Percentiles rank a stretch among this genome's conserved stretches.
Conservation (phyloP, 2,329 filamentous ascomycete species). For the Microsporum audouinii region DNA sequence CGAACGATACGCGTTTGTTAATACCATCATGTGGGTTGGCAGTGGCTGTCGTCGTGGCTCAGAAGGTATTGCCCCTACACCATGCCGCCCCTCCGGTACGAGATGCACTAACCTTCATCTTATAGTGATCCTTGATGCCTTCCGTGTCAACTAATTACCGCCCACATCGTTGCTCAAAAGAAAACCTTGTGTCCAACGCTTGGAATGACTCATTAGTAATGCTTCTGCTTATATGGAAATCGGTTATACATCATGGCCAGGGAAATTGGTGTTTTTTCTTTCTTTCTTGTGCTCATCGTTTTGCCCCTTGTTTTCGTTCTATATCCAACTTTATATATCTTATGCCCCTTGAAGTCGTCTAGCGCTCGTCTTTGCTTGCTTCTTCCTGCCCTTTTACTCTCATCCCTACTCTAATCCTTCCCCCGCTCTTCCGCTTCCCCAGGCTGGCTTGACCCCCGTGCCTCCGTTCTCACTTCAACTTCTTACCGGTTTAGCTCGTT, state of each 20-base stretch:
- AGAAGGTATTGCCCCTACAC: slow-evolving; percentile 29
- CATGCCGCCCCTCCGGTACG: neutral
- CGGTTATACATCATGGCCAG: neutral
- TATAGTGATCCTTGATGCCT: slow-evolving; percentile 28
- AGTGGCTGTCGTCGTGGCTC: slow-evolving; percentile 37
- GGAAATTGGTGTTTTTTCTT: slow-evolving; percentile 4
- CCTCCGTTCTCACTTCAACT: slow-evolving; percentile 15
- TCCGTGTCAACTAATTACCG: slow-evolving; percentile 25
- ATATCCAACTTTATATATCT: neutral
- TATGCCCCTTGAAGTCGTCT: neutral
- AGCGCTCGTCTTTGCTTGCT: neutral
- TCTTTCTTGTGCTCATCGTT: neutral
- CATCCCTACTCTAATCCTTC: slow-evolving; percentile 16
- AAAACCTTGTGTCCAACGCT: neutral
- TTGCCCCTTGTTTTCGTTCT: neutral
- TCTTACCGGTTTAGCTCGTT: slow-evolving; percentile 6
- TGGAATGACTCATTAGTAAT: slow-evolving; percentile 1
- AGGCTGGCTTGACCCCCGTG: too few relatives aligned
- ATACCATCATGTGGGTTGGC: slow-evolving; percentile 41
- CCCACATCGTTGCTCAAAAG: neutral
- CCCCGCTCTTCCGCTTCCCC: slow-evolving; percentile 18
- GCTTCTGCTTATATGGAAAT: neutral
- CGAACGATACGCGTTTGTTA: slow-evolving; percentile 39
- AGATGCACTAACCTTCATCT: neutral
- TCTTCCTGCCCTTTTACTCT: neutral